A percentile compares a stretch with the other conserved stretches of the same genome.
Evolutionary conservation across 805 yeast species (phyloP).

Genomic region (Metschnikowia koreensis): DNA sequence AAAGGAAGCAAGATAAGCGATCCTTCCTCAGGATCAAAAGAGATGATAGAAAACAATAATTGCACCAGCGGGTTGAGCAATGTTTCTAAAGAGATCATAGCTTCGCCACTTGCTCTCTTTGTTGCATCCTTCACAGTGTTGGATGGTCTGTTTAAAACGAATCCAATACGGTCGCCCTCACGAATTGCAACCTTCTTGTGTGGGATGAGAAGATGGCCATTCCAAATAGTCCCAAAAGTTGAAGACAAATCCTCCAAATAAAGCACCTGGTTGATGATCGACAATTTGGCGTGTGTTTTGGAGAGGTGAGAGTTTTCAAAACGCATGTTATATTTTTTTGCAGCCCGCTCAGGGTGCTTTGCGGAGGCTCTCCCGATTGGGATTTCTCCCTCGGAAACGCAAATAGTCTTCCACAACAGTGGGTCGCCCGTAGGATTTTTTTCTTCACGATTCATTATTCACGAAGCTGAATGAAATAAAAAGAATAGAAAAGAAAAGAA

Average conservation of each 20-base stretch:
- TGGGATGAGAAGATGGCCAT: conserved; percentile 26
- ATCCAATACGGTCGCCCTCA: conserved; percentile 32
- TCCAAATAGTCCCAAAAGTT: conserved; percentile 40
- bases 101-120: conserved; percentile 1
- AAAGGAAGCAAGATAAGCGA: conserved; percentile 11
- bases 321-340: conserved; percentile 29
- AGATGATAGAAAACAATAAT: conserved; percentile 7
- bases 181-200: conserved; percentile 8
- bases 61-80: conserved; percentile 13
- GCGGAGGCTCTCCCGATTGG: conserved; percentile 30
- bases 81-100: conserved; percentile 8
- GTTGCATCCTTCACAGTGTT: conserved; percentile 5
- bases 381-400: conserved; percentile 7
- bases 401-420: conserved; percentile 7
- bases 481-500: not conserved
- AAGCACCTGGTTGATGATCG: conserved; percentile 19
- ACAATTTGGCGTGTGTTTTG: conserved; percentile 35
- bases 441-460: not conserved
- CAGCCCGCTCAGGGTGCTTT: conserved; percentile 26
- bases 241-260: conserved; percentile 31
- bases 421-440: conserved; percentile 4
- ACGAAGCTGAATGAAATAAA: not conserved
- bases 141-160: conserved; percentile 34
- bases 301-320: conserved; percentile 38
- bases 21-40: not conserved